A percentile compares a stretch with the other conserved stretches of the same genome.
Evolutionary conservation across 2,329 filamentous ascomycete species (phyloP).

Genomic region (Ilyonectria destructans): DNA sequence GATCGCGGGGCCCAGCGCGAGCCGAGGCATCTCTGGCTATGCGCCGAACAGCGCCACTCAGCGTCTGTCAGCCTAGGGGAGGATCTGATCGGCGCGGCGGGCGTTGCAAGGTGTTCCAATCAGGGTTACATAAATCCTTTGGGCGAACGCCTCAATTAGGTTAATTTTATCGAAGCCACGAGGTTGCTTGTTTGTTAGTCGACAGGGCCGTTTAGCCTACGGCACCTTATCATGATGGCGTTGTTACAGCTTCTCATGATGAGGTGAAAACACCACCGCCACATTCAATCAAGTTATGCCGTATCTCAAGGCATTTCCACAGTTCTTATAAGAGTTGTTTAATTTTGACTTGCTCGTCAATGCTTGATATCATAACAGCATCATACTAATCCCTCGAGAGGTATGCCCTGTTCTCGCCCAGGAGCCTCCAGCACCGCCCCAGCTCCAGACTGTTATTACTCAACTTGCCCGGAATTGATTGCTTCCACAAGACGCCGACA

Average conservation of each 20-base stretch:
- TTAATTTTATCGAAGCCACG: no score
- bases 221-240: no score
- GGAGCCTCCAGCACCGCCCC: slow-evolving; percentile 13
- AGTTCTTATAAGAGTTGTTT: slow-evolving; percentile 13
- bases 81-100: background rate
- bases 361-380: slow-evolving; percentile 46
- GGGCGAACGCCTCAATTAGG: no score
- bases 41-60: background rate
- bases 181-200: no score
- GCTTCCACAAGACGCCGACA: slow-evolving; percentile 30
- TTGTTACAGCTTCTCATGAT: background rate
- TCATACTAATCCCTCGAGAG: slow-evolving; percentile 40
- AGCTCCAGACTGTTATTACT: slow-evolving; percentile 40
- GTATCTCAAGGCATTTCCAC: background rate
- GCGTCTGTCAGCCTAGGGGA: background rate
- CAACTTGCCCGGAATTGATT: slow-evolving; percentile 31
- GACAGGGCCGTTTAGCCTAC: no score
- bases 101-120: no score
- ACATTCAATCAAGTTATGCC: background rate
- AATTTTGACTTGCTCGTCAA: slow-evolving; percentile 34
- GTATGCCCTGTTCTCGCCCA: slow-evolving; percentile 33
- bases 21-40: slow-evolving; percentile 48
- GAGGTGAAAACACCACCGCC: background rate
- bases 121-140: no score
- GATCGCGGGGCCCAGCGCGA: slow-evolving; percentile 42